Base-by-base conservation (phyloP, 1,284 basidiomycete species). In the Mycena citricolor region DNA sequence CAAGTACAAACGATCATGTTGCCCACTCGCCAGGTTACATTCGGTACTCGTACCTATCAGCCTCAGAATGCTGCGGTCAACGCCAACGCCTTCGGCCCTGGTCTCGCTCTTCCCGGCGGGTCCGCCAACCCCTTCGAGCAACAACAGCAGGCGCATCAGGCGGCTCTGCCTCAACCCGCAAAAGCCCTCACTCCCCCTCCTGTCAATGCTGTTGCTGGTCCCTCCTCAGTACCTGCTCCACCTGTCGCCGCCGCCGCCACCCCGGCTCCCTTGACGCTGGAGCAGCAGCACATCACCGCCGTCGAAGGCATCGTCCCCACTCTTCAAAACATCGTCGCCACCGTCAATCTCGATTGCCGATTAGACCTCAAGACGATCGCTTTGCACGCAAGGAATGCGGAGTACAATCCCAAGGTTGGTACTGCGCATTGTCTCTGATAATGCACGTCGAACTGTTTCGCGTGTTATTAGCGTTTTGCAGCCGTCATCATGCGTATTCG, bases 401-500 rank as follows among this genome's bases (percentile, higher is more conserved):
- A 99, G 73, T 99, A 99, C 71, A 99, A 98, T 65, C 97, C 97
- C 36, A 99, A 99, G 91, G 94, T 97, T 79, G 68, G 89, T 86
- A 76, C 63, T 56, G 56, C 67, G 56, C 58, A 57, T 65, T 61
- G 47, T 54, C 56, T 65, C 22, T 64, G 61, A 64, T 65, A 67
- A 65, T 74, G 72, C 74, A 78, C 72, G 73, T 76, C 81, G 77
- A 80, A 74, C 76, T 77, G 61, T 66, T 71, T 73, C 69, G 74
- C 73, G 70, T 67, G 58, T 66, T 55, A 66, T 45, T 78, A 98
- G 94, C 94, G 97, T 86, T 99, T 99, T 73, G 97, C 97, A 55
- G 97, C 97, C 50, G 97, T 99, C 55, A 99, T 99, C 71, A 99
- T 99, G 97, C 92, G 97, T 71, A 99, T 99, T 63, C 93, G 97